Conservation (phyloP, 108 stramenopile species). For the Discostella stelligeroides region DNA sequence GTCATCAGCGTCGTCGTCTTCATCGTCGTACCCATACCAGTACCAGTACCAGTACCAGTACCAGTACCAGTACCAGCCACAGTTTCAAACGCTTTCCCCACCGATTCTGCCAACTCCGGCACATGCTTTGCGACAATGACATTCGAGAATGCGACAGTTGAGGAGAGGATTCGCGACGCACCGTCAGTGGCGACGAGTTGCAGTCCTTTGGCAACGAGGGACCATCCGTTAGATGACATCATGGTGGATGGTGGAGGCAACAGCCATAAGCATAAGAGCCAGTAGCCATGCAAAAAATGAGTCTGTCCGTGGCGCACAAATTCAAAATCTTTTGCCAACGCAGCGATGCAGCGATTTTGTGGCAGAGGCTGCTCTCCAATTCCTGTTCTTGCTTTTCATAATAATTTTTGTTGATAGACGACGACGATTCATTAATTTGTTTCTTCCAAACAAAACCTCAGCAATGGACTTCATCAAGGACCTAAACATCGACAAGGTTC, state of each 20-base stretch:
- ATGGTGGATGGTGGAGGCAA: too few species aligned
- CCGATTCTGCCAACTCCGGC: constrained; percentile 36
- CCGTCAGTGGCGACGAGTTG: constrained; percentile 53
- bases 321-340: background rate
- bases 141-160: constrained; percentile 21
- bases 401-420: too few species aligned
- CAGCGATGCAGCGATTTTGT: too few species aligned
- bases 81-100: background rate
- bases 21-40: too few species aligned
- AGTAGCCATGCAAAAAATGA: too few species aligned
- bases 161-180: constrained; percentile 37
- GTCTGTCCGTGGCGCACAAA: too few species aligned
- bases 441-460: background rate
- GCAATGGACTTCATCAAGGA: constrained; percentile 77
- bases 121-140: constrained; percentile 19
- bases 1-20: background rate
- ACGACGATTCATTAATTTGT: background rate
- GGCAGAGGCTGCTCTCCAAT: too few species aligned
- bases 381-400: background rate
- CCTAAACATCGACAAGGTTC: constrained; percentile 85
- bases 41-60: too few species aligned
- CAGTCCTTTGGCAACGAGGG: constrained; percentile 54
- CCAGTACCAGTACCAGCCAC: background rate
- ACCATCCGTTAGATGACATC: constrained; percentile 42
- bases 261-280: too few species aligned